Evolutionary conservation across 495 filamentous ascomycete genomes (phyloP), one percentile per base, ranked within the genome.

Genomic region (Aspergillus cavernicola): DNA sequence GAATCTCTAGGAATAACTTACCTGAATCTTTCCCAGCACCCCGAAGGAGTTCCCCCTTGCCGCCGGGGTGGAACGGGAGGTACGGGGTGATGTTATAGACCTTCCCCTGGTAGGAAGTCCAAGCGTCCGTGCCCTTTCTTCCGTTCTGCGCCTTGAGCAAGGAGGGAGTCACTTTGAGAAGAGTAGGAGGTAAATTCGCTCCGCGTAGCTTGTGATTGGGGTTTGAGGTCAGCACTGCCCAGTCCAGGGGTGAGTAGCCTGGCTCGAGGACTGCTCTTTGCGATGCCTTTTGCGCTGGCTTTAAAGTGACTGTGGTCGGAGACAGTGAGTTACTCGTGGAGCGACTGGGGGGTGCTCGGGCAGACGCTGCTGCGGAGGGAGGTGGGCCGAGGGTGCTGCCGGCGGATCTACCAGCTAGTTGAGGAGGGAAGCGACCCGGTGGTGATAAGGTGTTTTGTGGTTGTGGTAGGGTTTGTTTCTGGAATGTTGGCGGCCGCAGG

Each of bases 61-160:
- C 93, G 29, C 93, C 93, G 0, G 93, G 93, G 62, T 98, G 93
- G 64, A 90, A 98, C 1, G 87, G 83, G 33, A 90, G 52, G 65
- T 98, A 98, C 1, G 92, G 90, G 2, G 83, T 86, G 49, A 98
- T 83, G 66, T 98, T 97, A 67, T 97, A 98, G 28, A 97, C 92
- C 55, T 85, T 84, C 1, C 92, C 92, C 36, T 85, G 84, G 32
- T 92, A 85, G 15, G 81, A 86, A 8, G 85, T 93, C 93, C 93
- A 98, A 4, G 90, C 90, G 51, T 93, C 87, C 37, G 81, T 83
- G 3, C 88, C 90, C 55, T 86, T 86, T 26, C 90, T 82, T 2
- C 90, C 90, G 56, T 85, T 91, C 61, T 88, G 82, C 24, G 71
- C 61, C 58, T 83, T 82, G 8, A 98, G 80, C 72, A 88, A 76